Evolutionary conservation across 768 basidiomycete species (phyloP), one percentile per base, ranked within the genome.

Genomic region (Suillus clintonianus): DNA sequence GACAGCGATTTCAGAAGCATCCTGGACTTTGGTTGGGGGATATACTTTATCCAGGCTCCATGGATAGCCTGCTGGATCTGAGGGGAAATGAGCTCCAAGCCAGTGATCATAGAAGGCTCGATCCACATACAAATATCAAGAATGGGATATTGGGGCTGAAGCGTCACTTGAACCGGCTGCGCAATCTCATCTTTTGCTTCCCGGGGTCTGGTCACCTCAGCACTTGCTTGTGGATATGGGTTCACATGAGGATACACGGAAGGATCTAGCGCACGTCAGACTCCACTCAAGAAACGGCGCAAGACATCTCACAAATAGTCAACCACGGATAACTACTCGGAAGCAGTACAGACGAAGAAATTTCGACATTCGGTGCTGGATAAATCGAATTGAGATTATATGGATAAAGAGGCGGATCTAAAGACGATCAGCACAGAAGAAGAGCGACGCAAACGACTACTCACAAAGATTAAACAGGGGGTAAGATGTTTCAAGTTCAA

Each of bases 331-430:
- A 82, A 8, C 53, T 47, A 62, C 48, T 45, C 51, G 68, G 54
- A 42, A 67, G 55, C 19, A 64, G 60, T n/a, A 64, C 48, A 30
- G 64, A 62, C 27, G 67, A 63, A 30, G 47, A 32, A 27, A 51
- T n/a, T 5, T 60, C 50, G 43, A 64, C 58, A 2, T 13, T 32
- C 32, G 56, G 22, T 48, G 22, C 53, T n/a, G 77, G 75, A 65
- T 83, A 82, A 56, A 81, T 77, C 30, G 62, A 64, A 50, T 73
- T 59, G 17, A 82, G 66, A 67, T 77, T 78, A 64, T 67, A 70
- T 9, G 83, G 81, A 70, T 85, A 84, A 53, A 75, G 71, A 60
- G 77, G 66, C 59, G 72, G 70, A 69, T 82, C 81, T 82, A 59
- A 56, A 27, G 22, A 59, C 15, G 42, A 30, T 61, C 22, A 61